Base-by-base conservation (phyloP, 257 asterid genomes). In the Linaria vulgaris region DNA sequence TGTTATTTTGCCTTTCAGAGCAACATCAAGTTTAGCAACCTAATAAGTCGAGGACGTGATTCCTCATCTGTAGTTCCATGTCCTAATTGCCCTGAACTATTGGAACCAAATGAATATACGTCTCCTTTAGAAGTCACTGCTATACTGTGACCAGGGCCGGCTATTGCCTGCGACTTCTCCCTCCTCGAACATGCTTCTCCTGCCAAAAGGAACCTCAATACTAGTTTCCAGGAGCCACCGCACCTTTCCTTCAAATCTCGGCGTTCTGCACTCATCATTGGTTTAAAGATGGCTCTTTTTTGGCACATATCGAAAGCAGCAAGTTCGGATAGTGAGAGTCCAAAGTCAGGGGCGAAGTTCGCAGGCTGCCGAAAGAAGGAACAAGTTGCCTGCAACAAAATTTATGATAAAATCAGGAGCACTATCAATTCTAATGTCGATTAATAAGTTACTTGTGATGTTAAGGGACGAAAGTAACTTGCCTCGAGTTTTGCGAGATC, bases 401-500 rank as follows among this genome's bases (percentile, higher is more conserved):
- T 73, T 15, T 74, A 67, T 66, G 47, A 31, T 19, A 59, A 78
- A 82, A 79, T 88, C 85, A 86, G 90, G 87, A 83, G 92, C 83
- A 84, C 64, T 82, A 90, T 81, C 83, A 70, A 77, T 79, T 76
- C 91, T 56, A 76, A 53, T 49, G 31, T 55, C 76, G 48, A 61
- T 39, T 20, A 68, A 69, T 54, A 38, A 11, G 10, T 41, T 16
- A 23, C 0, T 31, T 16, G 12, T 22, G 27, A 70, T 63, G 3
- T 16, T 41, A 16, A 23, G 37, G 70, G 51, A 65, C 58, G 55
- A 52, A 67, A 60, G 34, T 47, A 48, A 78, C 99, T 80, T 92
- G 97, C 99, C 99, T 94, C 99, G 20, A 94, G 87, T 64, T 80
- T 88, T 0, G 97, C 97, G 45, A 94, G 97, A 81, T 94, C 99